These are phyloP conservation scores for Passiflora organensis DNA, from an alignment of 345 rosid genomes.

Conservation along the genomic window DNA sequence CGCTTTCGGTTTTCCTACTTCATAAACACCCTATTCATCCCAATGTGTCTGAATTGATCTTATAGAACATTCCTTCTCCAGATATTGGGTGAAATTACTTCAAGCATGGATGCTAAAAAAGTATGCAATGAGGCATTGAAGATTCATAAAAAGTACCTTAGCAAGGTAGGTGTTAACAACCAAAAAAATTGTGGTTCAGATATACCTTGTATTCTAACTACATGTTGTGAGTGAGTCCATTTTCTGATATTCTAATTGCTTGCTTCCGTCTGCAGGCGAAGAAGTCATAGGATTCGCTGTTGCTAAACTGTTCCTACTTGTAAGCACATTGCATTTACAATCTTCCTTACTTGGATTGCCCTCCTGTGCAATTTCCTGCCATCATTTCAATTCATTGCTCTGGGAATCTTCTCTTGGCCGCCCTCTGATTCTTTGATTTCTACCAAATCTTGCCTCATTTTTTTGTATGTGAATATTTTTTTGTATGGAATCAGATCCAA, in stretches of 20 bases:
- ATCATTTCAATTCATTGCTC: too few relatives aligned
- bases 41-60: conserved; percentile 8
- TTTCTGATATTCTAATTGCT: neutral
- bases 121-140: conserved; percentile 76
- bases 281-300: conserved; percentile 16
- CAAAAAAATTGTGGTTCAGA: too few relatives aligned
- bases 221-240: too few relatives aligned
- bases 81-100: conserved; percentile 73
- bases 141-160: conserved; percentile 71
- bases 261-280: conserved; percentile 39
- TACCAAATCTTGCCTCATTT: too few relatives aligned
- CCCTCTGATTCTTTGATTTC: too few relatives aligned
- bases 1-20: conserved; percentile 10
- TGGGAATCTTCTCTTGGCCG: too few relatives aligned
- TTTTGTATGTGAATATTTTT: too few relatives aligned
- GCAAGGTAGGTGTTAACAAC: conserved; percentile 64
- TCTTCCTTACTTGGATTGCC: too few relatives aligned
- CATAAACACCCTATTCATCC: neutral
- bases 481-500: too few relatives aligned
- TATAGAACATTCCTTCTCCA: conserved; percentile 18
- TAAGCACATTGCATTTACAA: neutral
- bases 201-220: too few relatives aligned
- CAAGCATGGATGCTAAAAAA: conserved; percentile 75
- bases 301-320: neutral
- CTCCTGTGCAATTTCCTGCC: too few relatives aligned